Evolutionary conservation across 1,284 basidiomycete species (phyloP).

Genomic region (Agroathelia rolfsii): DNA sequence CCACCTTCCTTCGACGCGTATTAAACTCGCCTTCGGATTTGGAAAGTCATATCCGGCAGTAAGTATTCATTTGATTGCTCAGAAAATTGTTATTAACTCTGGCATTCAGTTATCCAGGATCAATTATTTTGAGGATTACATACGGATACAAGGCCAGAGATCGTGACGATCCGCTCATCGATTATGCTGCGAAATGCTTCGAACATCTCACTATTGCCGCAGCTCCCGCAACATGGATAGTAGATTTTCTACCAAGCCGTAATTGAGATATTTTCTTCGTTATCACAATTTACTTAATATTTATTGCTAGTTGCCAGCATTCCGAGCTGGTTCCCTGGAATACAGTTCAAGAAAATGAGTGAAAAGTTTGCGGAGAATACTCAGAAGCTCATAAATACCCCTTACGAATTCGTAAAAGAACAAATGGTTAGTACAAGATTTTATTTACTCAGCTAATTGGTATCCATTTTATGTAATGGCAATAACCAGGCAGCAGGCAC

Average conservation of each 20-base stretch:
- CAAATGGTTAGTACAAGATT: constrained; percentile 13
- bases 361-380: constrained; percentile 13
- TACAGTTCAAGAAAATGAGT: constrained; percentile 21
- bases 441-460: constrained; percentile 7
- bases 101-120: constrained; percentile 17
- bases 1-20: constrained; percentile 17
- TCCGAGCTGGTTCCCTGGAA: constrained; percentile 28
- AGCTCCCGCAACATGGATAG: constrained; percentile 20
- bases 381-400: constrained; percentile 15
- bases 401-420: constrained; percentile 20
- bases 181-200: constrained; percentile 14
- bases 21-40: constrained; percentile 13
- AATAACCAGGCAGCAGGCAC: constrained; percentile 7
- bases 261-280: constrained; percentile 1
- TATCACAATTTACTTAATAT: background rate
- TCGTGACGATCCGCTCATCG: constrained; percentile 16
- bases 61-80: background rate
- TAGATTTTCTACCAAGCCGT: constrained; percentile 24
- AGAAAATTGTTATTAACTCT: background rate
- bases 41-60: constrained; percentile 13
- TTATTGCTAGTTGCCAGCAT: constrained; percentile 19
- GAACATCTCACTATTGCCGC: constrained; percentile 13
- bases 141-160: constrained; percentile 22
- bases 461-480: constrained; percentile 1
- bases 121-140: constrained; percentile 21